These are phyloP conservation scores for Castanospermum australe DNA, from an alignment of 306 rosid genomes.

Conservation along the genomic window DNA sequence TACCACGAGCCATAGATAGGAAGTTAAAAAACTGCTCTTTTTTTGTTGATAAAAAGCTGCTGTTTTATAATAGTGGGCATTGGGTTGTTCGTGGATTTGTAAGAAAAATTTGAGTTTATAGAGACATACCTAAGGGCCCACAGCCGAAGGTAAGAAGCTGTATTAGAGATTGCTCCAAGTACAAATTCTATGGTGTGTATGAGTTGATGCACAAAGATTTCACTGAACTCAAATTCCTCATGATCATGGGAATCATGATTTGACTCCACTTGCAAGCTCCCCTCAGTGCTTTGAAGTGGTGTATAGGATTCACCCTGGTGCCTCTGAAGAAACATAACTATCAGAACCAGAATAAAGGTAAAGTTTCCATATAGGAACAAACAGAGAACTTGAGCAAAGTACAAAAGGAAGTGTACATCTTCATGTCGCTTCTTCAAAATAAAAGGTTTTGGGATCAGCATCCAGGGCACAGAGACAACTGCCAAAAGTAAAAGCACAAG, in stretches of 20 bases:
- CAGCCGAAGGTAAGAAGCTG: constrained; percentile 97
- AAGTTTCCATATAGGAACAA: constrained; percentile 4
- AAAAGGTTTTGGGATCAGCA: constrained; percentile 97
- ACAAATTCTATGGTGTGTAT: constrained; percentile 94
- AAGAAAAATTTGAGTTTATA: neutral
- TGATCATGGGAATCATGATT: constrained; percentile 81
- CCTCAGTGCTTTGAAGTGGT: constrained; percentile 67
- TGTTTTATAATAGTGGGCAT: neutral
- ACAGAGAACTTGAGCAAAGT: neutral
- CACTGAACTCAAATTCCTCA: constrained; percentile 89
- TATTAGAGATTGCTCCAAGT: constrained; percentile 91
- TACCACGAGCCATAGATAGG: neutral
- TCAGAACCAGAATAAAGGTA: constrained; percentile 28
- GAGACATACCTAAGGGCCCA: constrained; percentile 92
- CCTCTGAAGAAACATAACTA: constrained; percentile 58
- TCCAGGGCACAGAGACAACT: constrained; percentile 92
- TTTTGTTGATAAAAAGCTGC: too few relatives aligned
- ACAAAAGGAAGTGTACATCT: constrained; percentile 52
- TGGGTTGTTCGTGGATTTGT: neutral
- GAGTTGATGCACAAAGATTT: constrained; percentile 88
- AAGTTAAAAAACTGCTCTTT: neutral
- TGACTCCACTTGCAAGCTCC: constrained; percentile 70
- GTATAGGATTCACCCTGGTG: constrained; percentile 72
- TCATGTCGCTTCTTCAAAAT: constrained; percentile 87
- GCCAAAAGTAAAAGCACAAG: constrained; percentile 75